Evolutionary conservation across 441 rosid species (phyloP), one percentile per base, ranked within the genome.

Genomic region (Manihot esculenta): DNA sequence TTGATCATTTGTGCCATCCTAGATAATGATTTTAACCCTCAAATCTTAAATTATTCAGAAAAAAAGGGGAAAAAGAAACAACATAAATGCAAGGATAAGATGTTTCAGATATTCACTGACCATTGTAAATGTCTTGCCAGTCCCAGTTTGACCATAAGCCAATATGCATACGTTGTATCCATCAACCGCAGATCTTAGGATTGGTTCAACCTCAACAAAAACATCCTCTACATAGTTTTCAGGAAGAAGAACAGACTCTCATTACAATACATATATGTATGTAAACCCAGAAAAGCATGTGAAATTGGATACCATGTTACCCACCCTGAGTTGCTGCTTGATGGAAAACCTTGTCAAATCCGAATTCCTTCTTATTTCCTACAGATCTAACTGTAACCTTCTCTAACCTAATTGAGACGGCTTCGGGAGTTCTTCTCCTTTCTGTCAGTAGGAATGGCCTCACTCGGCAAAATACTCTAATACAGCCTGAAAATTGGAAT

Each of bases 101-200:
- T 13, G 12, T 44, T 14, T 7, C 20, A 64, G 62, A 66, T 71
- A 68, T 23, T 48, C 62, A 74, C 89, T 75, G 45, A 89, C 97
- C 98, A 91, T 93, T 54, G 98, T 87, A 72, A 82, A 89, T 50
- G 94, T 93, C 86, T 93, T 91, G 62, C 98, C 97, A 3, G 94
- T 91, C 21, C 94, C 91, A 3, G 98, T 93, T 84, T 91, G 98
- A 72, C 97, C 97, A 78, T 86, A 93, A 13, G 98, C 98, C 74
- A 93, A 76, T 20, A 93, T 76, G 62, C 93, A 89, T n/a, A 82
- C 98, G 71, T 88, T 88, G 82, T 89, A 85, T 49, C 98, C 98
- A 66, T 93, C 98, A 49, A 93, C 88, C 2, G 96, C 98, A 68
- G 93, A 93, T 88, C 91, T 83, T 69, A 91, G 85, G 69, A 91